A percentile compares a stretch with the other conserved stretches of the same genome.
Conservation (phyloP, 805 yeast species). For the Pichia nakasei region DNA sequence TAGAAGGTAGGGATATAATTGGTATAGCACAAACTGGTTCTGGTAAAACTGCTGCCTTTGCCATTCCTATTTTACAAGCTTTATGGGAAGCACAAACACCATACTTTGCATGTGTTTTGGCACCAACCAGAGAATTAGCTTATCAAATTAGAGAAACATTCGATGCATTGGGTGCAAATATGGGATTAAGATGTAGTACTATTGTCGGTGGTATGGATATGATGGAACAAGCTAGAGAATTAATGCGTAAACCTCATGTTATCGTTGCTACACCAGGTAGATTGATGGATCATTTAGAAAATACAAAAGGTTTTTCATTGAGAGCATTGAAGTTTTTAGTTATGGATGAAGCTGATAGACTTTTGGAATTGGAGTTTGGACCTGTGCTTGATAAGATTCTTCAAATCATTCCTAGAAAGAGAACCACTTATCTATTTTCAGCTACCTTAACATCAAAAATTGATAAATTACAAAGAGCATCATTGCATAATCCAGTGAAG, state of each 20-base stretch:
- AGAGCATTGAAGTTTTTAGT: slow-evolving; percentile 73
- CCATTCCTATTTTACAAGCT: slow-evolving; percentile 86
- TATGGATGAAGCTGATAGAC: slow-evolving; percentile 95
- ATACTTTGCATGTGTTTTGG: slow-evolving; percentile 78
- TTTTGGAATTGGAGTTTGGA: slow-evolving; percentile 93
- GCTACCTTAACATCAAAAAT: slow-evolving; percentile 98
- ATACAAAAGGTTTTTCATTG: slow-evolving; percentile 82
- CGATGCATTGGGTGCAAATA: slow-evolving; percentile 81
- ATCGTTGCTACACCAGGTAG: slow-evolving; percentile 90
- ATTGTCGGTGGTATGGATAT: slow-evolving; percentile 97
- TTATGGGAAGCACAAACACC: slow-evolving; percentile 86
- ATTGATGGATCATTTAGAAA: slow-evolving; percentile 86
- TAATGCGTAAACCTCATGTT: slow-evolving; percentile 89
- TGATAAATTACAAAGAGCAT: slow-evolving; percentile 90
- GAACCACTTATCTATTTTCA: slow-evolving; percentile 80
- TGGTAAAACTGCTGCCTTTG: slow-evolving; percentile 98
- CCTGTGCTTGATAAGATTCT: slow-evolving; percentile 85
- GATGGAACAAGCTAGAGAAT: slow-evolving; percentile 94
- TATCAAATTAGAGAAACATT: slow-evolving; percentile 89
- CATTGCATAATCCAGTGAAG: slow-evolving; percentile 78
- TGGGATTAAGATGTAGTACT: slow-evolving; percentile 88
- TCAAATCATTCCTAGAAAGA: slow-evolving; percentile 71
- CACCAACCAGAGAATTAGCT: slow-evolving; percentile 81
- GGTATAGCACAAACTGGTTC: slow-evolving; percentile 98
- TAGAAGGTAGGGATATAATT: slow-evolving; percentile 85